Evolutionary conservation across 2,329 filamentous ascomycete species (phyloP), one percentile per base, ranked within the genome.

Genomic region (Microcyclospora tardicrescens): DNA sequence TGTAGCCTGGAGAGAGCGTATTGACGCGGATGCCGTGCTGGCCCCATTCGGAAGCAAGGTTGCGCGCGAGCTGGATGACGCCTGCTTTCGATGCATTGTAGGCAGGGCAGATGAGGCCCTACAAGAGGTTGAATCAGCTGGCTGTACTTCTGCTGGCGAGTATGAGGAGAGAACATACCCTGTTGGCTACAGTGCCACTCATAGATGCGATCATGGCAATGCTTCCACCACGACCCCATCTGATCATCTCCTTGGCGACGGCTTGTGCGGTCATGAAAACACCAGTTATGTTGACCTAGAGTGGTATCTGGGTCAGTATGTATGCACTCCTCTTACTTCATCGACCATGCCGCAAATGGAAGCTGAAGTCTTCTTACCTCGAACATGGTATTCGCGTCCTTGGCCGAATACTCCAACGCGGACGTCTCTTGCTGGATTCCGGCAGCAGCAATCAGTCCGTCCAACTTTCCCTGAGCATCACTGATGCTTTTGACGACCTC

Each of bases 361-460:
- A 24, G 19, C 5, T 8, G 8, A 24, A 24, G 14, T 15, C 2
- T 10, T 34, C 42, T 76, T 46, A 76, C 62, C 48, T 74, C 71
- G 44, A 78, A 71, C 73, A 79, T 78, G 40, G 63, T 68, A 49
- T 77, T 76, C 39, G 71, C 67, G 48, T 78, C 73, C 53, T 75
- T 69, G 37, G 69, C 65, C 2, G 67, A 67, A 57, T 93, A 93
- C 35, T 93, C 84, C 39, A 94, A 67, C 1, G 87, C 85, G 0
- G 83, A 64, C 0, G 77, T 85, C 63, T 93, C 84, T 61, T 93
- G 81, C 62, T 93, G 84, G 51, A 85, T 82, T 1, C 77, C 79
- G 0, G 79, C 80, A 0, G 78, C 78, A 0, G 79, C 78, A 35
- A 94, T 75, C 39, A 93, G 64, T 0, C 86, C 86, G 55, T 93